Evolutionary conservation across 2,329 filamentous ascomycete species (phyloP), one percentile per base, ranked within the genome.

Genomic region (Tolypocladium ophioglossoides): DNA sequence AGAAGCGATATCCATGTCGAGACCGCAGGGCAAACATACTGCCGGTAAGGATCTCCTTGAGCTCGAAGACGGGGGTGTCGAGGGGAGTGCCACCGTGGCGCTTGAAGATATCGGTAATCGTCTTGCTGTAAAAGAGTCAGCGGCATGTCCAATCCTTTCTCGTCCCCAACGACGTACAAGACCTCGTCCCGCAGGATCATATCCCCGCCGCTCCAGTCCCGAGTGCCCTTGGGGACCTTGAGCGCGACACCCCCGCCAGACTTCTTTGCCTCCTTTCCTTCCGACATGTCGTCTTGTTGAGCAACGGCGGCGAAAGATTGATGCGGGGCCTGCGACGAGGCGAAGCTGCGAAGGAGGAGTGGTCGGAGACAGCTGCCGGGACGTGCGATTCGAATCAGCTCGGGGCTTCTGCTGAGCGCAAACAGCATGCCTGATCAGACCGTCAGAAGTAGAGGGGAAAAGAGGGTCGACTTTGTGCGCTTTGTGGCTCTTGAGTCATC

Each of bases 191-290:
- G 83, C 65, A 92, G 84, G 65, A 89, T 80, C 78, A 91, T 87
- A 67, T 91, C 85, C 70, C 80, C 80, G 62, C 86, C 87, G 66
- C 84, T 79, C 87, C 86, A 95, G 70, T 95, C 91, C 68, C 89
- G 88, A 60, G 90, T 95, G 62, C 91, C 90, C 79, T 95, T 95
- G 58, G 90, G 89, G 66, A 86, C 89, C 78, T 95, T 95, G 68
- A 95, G 79, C 71, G 59, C 54, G 32, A 59, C 54, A 35, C 50
- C 55, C n/a, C 56, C 54, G 84, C 83, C 71, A 87, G 85, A 52
- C 39, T 55, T 51, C 53, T 60, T 61, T 51, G 47, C 54, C 48
- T 60, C 59, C 59, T 77, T 78, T 55, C 68, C 68, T 60, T 76
- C 76, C 39, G 71, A 66, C 70, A 72, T 51, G 40, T 54, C 22